phyloP scores from a whole-genome alignment of 2,329 filamentous ascomycete species.

The Penicillium rolfsii region DNA sequence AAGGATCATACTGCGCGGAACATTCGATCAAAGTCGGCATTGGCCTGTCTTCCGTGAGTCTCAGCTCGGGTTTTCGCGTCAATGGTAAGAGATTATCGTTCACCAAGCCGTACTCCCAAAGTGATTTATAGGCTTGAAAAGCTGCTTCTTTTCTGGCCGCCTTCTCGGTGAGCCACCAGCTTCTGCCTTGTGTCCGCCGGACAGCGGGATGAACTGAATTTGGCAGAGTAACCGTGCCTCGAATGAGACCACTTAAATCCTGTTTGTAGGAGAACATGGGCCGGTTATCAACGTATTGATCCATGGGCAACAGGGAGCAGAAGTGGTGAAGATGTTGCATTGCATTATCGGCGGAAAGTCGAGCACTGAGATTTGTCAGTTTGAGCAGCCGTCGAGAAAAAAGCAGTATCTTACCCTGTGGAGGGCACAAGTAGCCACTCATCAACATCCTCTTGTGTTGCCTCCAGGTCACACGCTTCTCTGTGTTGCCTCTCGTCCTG shows the following conservation, averaged over 20 bases:
- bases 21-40: constrained; percentile 31
- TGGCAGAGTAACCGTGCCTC: constrained; percentile 71
- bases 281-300: constrained; percentile 62
- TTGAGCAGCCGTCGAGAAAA: not conserved
- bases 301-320: constrained; percentile 64
- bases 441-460: constrained; percentile 45
- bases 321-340: constrained; percentile 81
- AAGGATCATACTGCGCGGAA: constrained; percentile 37
- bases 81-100: constrained; percentile 76
- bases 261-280: constrained; percentile 64
- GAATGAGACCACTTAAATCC: constrained; percentile 21
- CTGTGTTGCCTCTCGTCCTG: constrained; percentile 61
- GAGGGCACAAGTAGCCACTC: constrained; percentile 46
- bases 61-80: constrained; percentile 36
- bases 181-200: constrained; percentile 56
- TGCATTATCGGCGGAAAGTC: constrained; percentile 73
- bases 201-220: constrained; percentile 66
- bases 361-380: constrained; percentile 54
- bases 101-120: constrained; percentile 72
- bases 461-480: constrained; percentile 55
- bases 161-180: constrained; percentile 70
- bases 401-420: constrained; percentile 27
- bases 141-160: constrained; percentile 79
- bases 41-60: constrained; percentile 11
- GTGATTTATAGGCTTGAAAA: constrained; percentile 73